These are phyloP conservation scores for Hypoxylon sp. DNA, from an alignment of 2,329 filamentous ascomycete genomes.

Conservation along the genomic window DNA sequence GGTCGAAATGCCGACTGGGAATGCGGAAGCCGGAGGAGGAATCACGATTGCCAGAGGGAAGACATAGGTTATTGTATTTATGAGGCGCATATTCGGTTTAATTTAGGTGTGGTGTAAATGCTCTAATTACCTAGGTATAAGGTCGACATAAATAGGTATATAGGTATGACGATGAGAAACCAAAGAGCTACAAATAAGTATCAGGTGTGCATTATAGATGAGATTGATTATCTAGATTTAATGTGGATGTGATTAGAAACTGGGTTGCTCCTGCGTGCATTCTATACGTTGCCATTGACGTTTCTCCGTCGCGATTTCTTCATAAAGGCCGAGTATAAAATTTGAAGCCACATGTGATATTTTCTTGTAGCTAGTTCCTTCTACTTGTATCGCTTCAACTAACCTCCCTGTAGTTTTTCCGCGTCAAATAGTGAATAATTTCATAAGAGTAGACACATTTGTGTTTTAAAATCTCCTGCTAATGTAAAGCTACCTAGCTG, in stretches of 20 bases:
- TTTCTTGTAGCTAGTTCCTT: too few relatives aligned
- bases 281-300: not conserved
- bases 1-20: not conserved
- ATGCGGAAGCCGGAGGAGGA: not conserved
- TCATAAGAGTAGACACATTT: too few relatives aligned
- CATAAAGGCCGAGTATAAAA: not conserved
- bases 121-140: not conserved
- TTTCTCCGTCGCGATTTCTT: not conserved
- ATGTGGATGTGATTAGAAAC: not conserved
- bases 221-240: not conserved
- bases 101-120: conserved; percentile 9
- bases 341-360: not conserved
- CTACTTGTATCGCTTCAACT: too few relatives aligned
- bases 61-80: conserved; percentile 4
- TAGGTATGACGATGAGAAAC: not conserved
- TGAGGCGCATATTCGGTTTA: conserved; percentile 19
- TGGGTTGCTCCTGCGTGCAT: not conserved
- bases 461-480: too few relatives aligned
- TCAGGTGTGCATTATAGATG: not conserved
- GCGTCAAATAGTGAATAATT: conserved; percentile 57
- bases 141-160: not conserved
- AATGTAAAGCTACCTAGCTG: too few relatives aligned
- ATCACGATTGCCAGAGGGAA: not conserved
- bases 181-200: not conserved
- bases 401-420: not conserved